Evolutionary conservation across 2,329 filamentous ascomycete genomes (phyloP).

Genomic region (Fusarium austroafricanum): DNA sequence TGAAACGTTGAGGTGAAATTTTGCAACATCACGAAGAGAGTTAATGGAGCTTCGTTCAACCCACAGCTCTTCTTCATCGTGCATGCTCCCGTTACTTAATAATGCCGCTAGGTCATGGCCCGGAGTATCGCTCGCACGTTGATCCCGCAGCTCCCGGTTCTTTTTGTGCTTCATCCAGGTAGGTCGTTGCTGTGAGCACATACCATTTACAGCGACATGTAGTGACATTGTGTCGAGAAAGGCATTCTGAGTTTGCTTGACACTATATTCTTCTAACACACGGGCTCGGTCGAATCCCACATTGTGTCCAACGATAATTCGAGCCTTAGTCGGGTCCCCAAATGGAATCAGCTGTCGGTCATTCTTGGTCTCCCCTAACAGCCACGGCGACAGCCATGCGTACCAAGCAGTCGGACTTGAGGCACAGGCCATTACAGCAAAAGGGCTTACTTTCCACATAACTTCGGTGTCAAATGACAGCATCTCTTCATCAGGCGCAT

Average conservation of each 20-base stretch:
- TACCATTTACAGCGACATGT: conserved; percentile 97
- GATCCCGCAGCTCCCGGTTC: conserved; percentile 84
- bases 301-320: conserved; percentile 93
- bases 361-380: conserved; percentile 82
- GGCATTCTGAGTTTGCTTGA: conserved; percentile 83
- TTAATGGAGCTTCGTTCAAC: conserved; percentile 95
- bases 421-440: conserved; percentile 97
- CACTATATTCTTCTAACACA: conserved; percentile 87
- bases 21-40: conserved; percentile 92
- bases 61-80: conserved; percentile 96
- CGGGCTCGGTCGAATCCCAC: conserved; percentile 94
- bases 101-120: conserved; percentile 77
- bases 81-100: conserved; percentile 74
- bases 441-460: conserved; percentile 92
- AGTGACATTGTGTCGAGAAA: conserved; percentile 99
- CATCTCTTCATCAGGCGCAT: conserved; percentile 82
- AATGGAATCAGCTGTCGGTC: conserved; percentile 87
- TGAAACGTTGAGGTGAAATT: conserved; percentile 91
- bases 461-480: conserved; percentile 97
- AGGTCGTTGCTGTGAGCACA: conserved; percentile 96
- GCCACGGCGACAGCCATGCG: conserved; percentile 95
- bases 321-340: conserved; percentile 77
- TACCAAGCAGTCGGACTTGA: conserved; percentile 94
- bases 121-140: conserved; percentile 77
- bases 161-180: conserved; percentile 99